These are phyloP conservation scores for Lentinula aciculospora DNA, from an alignment of 768 basidiomycete species.

Conservation along the genomic window DNA sequence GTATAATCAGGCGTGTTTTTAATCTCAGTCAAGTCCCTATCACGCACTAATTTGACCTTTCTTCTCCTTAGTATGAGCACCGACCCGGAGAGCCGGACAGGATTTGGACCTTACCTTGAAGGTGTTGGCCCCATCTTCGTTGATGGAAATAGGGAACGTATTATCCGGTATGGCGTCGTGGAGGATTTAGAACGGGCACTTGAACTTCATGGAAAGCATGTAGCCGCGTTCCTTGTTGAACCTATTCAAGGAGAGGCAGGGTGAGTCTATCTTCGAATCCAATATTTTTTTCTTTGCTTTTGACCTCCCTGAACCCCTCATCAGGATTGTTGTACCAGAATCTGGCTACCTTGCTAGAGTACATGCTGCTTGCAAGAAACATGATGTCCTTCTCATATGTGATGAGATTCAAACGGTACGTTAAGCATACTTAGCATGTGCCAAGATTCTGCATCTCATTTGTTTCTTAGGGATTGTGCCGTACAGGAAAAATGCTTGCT, in stretches of 20 bases:
- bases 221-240: conserved; percentile 93
- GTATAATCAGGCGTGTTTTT: conserved; percentile 68
- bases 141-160: conserved; percentile 43
- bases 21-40: neutral
- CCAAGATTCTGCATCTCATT: neutral
- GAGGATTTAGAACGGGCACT: conserved; percentile 81
- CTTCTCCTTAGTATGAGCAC: conserved; percentile 72
- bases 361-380: conserved; percentile 81
- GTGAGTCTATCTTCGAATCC: conserved; percentile 37
- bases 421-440: conserved; percentile 5
- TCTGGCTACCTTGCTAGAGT: conserved; percentile 78
- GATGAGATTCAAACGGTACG: conserved; percentile 95
- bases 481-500: conserved; percentile 93
- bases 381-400: conserved; percentile 93
- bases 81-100: conserved; percentile 81
- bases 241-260: conserved; percentile 99
- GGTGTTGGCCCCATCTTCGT: conserved; percentile 77
- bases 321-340: conserved; percentile 87
- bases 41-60: conserved; percentile 10
- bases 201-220: conserved; percentile 70
- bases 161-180: conserved; percentile 80
- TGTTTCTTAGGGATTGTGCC: conserved; percentile 64
- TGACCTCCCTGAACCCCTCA: neutral
- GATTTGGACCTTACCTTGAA: conserved; percentile 88
- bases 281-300: neutral